Evolutionary conservation across 2,329 filamentous ascomycete genomes (phyloP), one percentile per base, ranked within the genome.

Genomic region (Chrysoporthe deuterocubensis): DNA sequence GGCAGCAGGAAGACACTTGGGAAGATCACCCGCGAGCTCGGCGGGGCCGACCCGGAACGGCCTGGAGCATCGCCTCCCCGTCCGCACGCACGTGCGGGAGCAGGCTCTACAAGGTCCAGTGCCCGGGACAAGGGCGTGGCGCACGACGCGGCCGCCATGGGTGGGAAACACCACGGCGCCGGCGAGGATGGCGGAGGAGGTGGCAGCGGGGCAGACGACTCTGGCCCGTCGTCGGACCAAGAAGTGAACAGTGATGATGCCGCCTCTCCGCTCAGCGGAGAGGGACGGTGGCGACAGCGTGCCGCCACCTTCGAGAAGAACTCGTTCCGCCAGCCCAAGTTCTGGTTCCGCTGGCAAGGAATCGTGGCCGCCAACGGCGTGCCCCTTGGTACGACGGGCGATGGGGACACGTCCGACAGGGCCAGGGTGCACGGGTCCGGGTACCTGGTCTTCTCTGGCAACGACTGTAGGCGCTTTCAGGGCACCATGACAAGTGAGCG

Each of bases 391-490:
- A 7, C 42, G 37, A 26, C 21, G 13, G 57, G 44, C 9, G 57
- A 32, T 16, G 18, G 13, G 13, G 37, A 21, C 37, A 42, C 60
- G 8, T 13, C 7, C 9, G 32, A 44, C 2, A 63, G 59, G 9
- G 16, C 26, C 42, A 59, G 13, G 7, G 65, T 70, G 13, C 70
- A 68, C 14, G 71, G 71, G 9, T 70, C 67, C 5, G 71, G 73
- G 26, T 75, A 74, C 59, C 65, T 74, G 13, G 73, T 74, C 8
- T 74, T 74, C 59, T 70, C 72, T 8, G 69, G 71, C 13, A 73
- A 73, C 43, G 71, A 73, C 62, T 74, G 73, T 50, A 69, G 68
- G 52, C 72, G 70, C 9, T 74, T 74, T 46, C 66, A 70, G 18
- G 72, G 72, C 3, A 74, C 73, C 0, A 71, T 74, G 40, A 73